Base-by-base conservation (phyloP, 805 yeast species). In the Pichia eremophila region DNA sequence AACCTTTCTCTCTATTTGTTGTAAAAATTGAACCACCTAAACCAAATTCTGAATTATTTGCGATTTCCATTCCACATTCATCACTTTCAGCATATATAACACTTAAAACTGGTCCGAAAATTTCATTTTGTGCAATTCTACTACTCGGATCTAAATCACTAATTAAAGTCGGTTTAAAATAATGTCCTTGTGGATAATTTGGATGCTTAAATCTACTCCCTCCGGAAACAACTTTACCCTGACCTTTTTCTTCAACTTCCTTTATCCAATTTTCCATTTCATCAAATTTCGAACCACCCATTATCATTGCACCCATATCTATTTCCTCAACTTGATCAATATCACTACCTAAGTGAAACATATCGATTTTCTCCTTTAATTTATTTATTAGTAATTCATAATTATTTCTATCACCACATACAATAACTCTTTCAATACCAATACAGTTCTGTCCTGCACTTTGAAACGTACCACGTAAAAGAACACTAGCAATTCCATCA, bases 381-480 rank as follows among this genome's bases (percentile, higher is more conserved):
- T 78, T 75, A 0, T 68, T 66, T 2, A 83, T 81, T 39, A 93
- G 66, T 40, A 66, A 58, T 22, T 78, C 82, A 65, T 93, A 90
- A 28, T 79, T 77, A 39, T 70, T 69, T n/a, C 46, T 48, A 36
- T 58, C 62, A 6, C 84, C 85, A 41, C 87, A 73, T 36, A 90
- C 88, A 52, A 93, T 83, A 8, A 93, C 95, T 49, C 99, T 75
- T 68, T 93, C 99, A 46, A 93, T 85, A 37, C 99, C 98, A 59
- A 93, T 93, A 69, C 99, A 93, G 63, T 93, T 93, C 67, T 93
- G 99, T 12, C 99, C 99, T 0, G 96, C 85, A 46, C 95, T 85
- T 68, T 93, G 99, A 70, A 91, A 93, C 0, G 96, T 83, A 35
- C 99, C 99, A 60, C 99, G 75, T 83, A 93, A 75, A 38, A 93